Base-by-base conservation (phyloP, 306 rosid species). In the Lathyrus sativus region DNA sequence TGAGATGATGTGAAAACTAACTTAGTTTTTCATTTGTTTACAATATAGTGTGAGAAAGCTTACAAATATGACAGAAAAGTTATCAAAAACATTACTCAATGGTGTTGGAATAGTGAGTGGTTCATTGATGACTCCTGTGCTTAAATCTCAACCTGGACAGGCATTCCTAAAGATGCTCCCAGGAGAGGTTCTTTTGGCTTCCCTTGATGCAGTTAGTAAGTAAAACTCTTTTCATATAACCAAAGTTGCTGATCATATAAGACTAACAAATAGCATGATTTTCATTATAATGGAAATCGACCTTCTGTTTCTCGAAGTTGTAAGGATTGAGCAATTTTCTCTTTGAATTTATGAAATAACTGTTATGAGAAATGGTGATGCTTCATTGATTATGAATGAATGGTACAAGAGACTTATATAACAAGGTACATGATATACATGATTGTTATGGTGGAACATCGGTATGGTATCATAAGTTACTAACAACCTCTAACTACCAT, bases 181-280 rank as follows among this genome's bases (percentile, higher is more conserved):
- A 9, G 98, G 97, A 74, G 85, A 93, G 76, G 89, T 88, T 55
- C 77, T 93, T 24, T 66, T 93, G 81, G 98, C 98, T 58, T 90
- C 98, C 37, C 96, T 93, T 65, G 97, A 93, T 70, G 97, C 95
- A 10, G 84, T 93, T 65, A 93, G 98, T 93, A 90, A 88, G 96
- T 89, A 48, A 38, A 33, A 2, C 49, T 76, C 44, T 29, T 19
- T 26, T 42, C 66, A 28, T 5, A 6, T 1, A 73, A 51, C 43
- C 67, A 53, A 64, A 2, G 15, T 73, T 58, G 6, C n/a, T 1
- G 51, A 13, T 5, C 28, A 26, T 26, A 26, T 26, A 26, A 26
- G 4, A 26, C 29, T 26, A 26, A 26, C 29, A 26, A 26, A 26
- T 26, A 26, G 29, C 29, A 26, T 0, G 29, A 26, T 26, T 26